Conservation (phyloP, 1,284 basidiomycete genomes). For the Wallemia hederae region DNA sequence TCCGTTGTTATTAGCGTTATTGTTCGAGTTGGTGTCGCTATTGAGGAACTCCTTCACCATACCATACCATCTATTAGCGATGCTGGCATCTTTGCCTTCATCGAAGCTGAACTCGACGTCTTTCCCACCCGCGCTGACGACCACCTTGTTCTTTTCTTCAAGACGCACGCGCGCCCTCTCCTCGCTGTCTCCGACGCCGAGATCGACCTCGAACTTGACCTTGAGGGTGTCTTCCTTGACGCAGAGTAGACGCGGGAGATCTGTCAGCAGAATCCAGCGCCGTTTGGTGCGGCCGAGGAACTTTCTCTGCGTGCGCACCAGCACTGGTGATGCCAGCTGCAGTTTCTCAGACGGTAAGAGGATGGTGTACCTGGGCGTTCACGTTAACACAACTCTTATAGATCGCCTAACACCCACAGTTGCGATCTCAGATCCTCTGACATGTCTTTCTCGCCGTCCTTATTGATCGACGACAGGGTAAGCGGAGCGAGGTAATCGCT, state of each 20-base stretch:
- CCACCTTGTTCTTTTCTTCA: not conserved
- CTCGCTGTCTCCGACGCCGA: not conserved
- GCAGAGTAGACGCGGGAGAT: not conserved
- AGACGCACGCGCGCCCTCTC: not conserved
- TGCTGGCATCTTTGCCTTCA: not conserved
- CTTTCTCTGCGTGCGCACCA: not conserved
- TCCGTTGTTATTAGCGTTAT: not conserved
- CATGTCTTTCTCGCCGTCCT: not conserved
- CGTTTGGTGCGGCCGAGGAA: not conserved
- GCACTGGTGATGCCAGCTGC: not conserved
- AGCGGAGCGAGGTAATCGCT: not conserved
- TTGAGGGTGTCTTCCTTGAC: not conserved
- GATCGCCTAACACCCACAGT: too few species aligned
- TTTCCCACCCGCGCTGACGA: not conserved
- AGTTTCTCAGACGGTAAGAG: not conserved
- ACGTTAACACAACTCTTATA: too few species aligned
- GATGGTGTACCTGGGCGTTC: not conserved
- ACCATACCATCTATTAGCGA: not conserved
- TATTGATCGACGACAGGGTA: not conserved
- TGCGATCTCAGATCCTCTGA: not conserved
- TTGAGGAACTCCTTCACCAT: not conserved
- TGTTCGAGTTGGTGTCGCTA: not conserved
- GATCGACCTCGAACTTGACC: conserved; percentile 1
- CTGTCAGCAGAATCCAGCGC: not conserved
- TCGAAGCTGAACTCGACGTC: not conserved